phyloP scores from a whole-genome alignment of 352 stramenopile genomes.

The Globisporangium spinosum region DNA sequence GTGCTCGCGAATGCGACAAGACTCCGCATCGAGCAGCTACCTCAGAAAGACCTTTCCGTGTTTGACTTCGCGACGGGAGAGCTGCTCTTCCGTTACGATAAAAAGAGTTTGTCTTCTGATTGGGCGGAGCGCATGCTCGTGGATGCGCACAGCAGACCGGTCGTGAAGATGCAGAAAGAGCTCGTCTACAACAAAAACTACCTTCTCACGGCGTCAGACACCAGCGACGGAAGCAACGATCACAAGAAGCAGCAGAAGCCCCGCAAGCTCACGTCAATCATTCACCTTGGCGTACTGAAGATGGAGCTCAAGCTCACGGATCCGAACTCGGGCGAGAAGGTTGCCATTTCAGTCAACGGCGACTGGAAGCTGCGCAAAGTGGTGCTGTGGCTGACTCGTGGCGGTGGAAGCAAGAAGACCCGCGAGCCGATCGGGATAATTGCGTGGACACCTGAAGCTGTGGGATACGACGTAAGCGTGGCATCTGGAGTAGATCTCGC shows the following conservation, averaged over 20 bases:
- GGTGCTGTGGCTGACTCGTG: background rate
- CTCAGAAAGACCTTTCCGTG: background rate
- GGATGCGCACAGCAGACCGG: background rate
- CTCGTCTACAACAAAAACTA: slow-evolving; percentile 2
- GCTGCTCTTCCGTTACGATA: background rate
- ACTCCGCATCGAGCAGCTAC: background rate
- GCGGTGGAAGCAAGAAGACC: background rate
- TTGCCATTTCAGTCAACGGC: background rate
- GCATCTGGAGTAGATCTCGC: background rate
- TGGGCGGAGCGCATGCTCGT: slow-evolving; percentile 2
- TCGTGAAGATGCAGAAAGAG: background rate
- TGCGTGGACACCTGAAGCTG: background rate
- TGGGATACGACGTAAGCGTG: background rate
- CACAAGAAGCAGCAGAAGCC: background rate
- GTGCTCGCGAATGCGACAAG: background rate
- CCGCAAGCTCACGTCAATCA: background rate
- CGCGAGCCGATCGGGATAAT: background rate
- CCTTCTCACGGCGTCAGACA: background rate
- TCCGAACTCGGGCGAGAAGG: background rate
- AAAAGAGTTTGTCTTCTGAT: background rate
- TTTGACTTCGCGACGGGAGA: slow-evolving; percentile 2
- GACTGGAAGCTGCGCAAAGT: background rate
- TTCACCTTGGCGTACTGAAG: background rate
- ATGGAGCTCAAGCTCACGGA: slow-evolving; percentile 5
- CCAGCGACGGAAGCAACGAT: background rate